Conservation (phyloP, 345 rosid genomes). For the Arabidopsis suecica region DNA sequence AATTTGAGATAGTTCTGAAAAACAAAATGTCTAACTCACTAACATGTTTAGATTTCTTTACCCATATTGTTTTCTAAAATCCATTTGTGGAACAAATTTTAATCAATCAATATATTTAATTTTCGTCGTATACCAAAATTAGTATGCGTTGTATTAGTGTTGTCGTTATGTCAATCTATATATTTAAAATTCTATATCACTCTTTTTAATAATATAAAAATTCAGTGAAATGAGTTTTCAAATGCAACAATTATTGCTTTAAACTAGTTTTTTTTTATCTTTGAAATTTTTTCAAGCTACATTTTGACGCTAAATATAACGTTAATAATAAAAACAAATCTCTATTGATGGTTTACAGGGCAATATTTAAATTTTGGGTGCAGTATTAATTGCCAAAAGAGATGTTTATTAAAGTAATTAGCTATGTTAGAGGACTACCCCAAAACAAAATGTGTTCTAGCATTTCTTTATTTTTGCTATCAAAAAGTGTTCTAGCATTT, state of each 20-base stretch:
- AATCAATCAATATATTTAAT: not conserved
- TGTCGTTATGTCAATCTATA: not conserved
- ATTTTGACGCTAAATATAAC: too few relatives aligned
- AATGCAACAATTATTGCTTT: not conserved
- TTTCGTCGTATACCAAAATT: not conserved
- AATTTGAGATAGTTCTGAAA: not conserved
- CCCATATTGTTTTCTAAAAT: not conserved
- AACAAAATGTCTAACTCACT: not conserved
- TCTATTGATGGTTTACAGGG: not conserved
- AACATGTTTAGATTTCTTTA: constrained; percentile 5
- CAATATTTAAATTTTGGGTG: not conserved
- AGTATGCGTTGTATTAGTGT: not conserved
- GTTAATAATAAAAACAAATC: too few relatives aligned
- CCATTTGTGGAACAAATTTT: not conserved
- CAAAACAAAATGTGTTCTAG: constrained; percentile 2
- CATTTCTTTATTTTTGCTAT: not conserved
- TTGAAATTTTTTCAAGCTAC: not conserved
- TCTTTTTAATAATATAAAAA: too few relatives aligned
- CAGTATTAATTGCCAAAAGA: not conserved
- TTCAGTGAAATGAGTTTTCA: not conserved
- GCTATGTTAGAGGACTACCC: constrained; percentile 12
- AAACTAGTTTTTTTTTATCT: not conserved
- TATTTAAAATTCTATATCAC: not conserved
- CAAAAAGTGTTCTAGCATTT: too few relatives aligned
- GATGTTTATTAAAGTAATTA: constrained; percentile 13